Conservation (phyloP, 2,329 filamentous ascomycete species). For the Botrytis squamosa region DNA sequence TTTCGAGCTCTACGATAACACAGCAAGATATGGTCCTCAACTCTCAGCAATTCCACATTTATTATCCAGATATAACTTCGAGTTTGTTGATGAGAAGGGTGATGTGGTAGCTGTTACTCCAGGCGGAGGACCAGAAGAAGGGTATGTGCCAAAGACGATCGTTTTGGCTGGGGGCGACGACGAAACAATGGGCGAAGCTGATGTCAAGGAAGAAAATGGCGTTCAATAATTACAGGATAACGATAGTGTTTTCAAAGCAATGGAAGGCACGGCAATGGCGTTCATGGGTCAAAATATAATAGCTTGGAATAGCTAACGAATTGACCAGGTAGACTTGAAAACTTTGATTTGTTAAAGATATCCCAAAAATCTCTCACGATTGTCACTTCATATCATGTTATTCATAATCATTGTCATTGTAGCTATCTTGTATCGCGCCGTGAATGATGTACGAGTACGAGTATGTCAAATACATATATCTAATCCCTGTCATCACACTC, state of each 20-base stretch:
- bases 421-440: too few species aligned
- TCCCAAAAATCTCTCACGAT: neutral
- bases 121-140: constrained; percentile 59
- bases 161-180: constrained; percentile 61
- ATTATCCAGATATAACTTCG: constrained; percentile 93
- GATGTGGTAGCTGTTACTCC: constrained; percentile 84
- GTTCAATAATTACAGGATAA: constrained; percentile 22
- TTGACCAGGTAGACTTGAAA: constrained; percentile 4
- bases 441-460: neutral
- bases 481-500: constrained; percentile 3
- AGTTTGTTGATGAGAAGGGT: constrained; percentile 92
- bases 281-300: constrained; percentile 27
- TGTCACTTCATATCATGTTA: neutral
- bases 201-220: constrained; percentile 43
- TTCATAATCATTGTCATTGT: neutral
- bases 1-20: constrained; percentile 98
- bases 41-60: constrained; percentile 95
- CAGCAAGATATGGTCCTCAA: constrained; percentile 88
- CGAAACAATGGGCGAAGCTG: constrained; percentile 55
- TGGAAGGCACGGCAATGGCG: constrained; percentile 25
- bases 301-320: constrained; percentile 24
- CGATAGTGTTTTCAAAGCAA: neutral
- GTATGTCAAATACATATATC: neutral
- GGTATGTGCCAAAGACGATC: constrained; percentile 60
- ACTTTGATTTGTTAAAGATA: neutral